Conservation (phyloP, 768 basidiomycete species). For the Pleurotus salmoneostramineus region DNA sequence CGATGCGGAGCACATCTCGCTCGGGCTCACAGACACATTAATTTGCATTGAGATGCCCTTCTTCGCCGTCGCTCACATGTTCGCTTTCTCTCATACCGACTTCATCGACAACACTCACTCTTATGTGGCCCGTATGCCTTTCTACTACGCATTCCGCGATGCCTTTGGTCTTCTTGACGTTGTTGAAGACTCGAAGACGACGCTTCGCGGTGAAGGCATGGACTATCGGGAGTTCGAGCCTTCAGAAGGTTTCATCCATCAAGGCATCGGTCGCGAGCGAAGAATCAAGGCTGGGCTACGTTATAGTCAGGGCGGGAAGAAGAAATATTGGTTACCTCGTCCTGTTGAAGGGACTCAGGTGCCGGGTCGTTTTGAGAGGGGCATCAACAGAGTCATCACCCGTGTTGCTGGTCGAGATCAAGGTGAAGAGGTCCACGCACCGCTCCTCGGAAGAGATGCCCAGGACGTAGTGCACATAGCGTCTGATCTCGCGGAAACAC, state of each 20-base stretch:
- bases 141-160: constrained; percentile 84
- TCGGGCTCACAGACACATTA: constrained; percentile 85
- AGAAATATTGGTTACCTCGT: constrained; percentile 95
- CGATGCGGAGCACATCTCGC: constrained; percentile 83
- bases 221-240: constrained; percentile 97
- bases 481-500: constrained; percentile 43
- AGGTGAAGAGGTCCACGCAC: constrained; percentile 65
- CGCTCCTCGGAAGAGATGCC: constrained; percentile 62
- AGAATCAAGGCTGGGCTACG: constrained; percentile 90
- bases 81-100: constrained; percentile 89
- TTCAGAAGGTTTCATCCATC: constrained; percentile 88
- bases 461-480: constrained; percentile 64
- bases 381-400: constrained; percentile 36
- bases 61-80: constrained; percentile 93
- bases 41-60: constrained; percentile 98
- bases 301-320: constrained; percentile 85
- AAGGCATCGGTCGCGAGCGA: constrained; percentile 80
- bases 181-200: constrained; percentile 77
- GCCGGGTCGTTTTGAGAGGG: constrained; percentile 34
- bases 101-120: constrained; percentile 58
- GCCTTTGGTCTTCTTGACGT: constrained; percentile 87
- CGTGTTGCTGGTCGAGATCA: constrained; percentile 38
- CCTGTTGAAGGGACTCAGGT: constrained; percentile 36
- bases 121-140: constrained; percentile 86
- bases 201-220: constrained; percentile 85